phyloP scores from a whole-genome alignment of 169 alveolate species.

The Pseudocohnilembus persalinus region DNA sequence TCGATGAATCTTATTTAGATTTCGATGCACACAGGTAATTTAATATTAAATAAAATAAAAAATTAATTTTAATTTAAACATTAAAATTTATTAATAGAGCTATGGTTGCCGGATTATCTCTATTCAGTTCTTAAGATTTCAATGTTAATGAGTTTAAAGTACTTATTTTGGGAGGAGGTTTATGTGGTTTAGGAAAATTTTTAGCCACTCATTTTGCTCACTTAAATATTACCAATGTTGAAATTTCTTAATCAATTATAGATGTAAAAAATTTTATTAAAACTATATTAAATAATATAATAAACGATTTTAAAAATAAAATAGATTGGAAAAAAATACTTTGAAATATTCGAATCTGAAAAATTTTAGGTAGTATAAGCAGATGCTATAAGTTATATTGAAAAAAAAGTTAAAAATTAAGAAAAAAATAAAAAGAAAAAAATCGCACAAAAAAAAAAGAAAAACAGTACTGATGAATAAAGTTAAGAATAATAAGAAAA shows the following conservation, averaged over 20 bases:
- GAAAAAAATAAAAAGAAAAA: constrained; percentile 3
- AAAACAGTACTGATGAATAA: neutral
- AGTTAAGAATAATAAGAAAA: neutral
- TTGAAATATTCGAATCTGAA: constrained; percentile 28
- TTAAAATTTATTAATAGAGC: neutral
- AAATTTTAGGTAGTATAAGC: constrained; percentile 9
- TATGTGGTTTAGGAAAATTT: constrained; percentile 41
- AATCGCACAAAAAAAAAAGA: neutral
- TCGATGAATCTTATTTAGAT: constrained; percentile 41
- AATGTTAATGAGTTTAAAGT: constrained; percentile 15
- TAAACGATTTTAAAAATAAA: neutral
- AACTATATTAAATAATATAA: no score
- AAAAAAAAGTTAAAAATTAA: constrained; percentile 6
- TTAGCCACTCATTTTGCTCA: constrained; percentile 18
- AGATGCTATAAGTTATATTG: constrained; percentile 38
- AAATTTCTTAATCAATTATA: constrained; percentile 32
- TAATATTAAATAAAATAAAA: neutral
- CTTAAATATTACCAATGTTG: constrained; percentile 30
- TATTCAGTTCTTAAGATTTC: constrained; percentile 17
- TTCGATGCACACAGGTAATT: constrained; percentile 39
- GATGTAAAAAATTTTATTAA: neutral
- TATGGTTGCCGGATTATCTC: constrained; percentile 42
- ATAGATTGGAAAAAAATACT: constrained; percentile 24
- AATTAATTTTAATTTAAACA: neutral
- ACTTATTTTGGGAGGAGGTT: constrained; percentile 42